Conservation (phyloP, 2,329 filamentous ascomycete species). For the Zopfia rhizophila region DNA sequence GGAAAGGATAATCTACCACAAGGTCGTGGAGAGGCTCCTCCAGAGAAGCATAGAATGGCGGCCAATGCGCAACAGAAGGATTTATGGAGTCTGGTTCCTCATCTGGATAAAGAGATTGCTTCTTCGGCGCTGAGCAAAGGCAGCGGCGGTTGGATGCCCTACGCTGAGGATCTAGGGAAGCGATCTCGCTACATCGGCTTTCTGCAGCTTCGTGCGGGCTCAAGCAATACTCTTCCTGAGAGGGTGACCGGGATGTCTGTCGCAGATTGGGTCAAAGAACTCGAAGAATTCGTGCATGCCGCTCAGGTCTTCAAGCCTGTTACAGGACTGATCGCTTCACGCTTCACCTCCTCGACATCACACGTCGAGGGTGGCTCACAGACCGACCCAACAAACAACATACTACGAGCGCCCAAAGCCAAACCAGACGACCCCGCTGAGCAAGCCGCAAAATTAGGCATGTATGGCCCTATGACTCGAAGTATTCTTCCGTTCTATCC, state of each 20-base stretch:
- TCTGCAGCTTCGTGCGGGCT: conserved; percentile 78
- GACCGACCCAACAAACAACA: conserved; percentile 41
- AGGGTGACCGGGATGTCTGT: conserved; percentile 62
- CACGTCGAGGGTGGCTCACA: conserved; percentile 39
- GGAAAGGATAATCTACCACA: conserved; percentile 81
- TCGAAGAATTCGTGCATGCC: conserved; percentile 79
- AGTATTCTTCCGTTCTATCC: conserved; percentile 78
- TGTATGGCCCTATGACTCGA: conserved; percentile 92
- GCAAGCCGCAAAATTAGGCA: conserved; percentile 86
- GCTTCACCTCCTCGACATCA: conserved; percentile 75
- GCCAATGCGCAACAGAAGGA: conserved; percentile 69
- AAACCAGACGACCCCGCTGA: conserved; percentile 81
- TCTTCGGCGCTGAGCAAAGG: conserved; percentile 59
- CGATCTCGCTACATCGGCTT: conserved; percentile 82
- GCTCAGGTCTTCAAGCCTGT: conserved; percentile 90
- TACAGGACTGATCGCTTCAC: conserved; percentile 89
- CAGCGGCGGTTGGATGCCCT: conserved; percentile 78
- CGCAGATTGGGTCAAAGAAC: conserved; percentile 82
- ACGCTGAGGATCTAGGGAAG: conserved; percentile 83
- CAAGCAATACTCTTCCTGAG: conserved; percentile 66
- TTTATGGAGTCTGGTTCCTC: conserved; percentile 59
- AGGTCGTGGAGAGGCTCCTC: conserved; percentile 77
- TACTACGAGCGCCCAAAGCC: conserved; percentile 60
- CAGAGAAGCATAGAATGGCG: conserved; percentile 70
- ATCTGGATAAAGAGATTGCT: conserved; percentile 53